Evolutionary conservation across 441 rosid species (phyloP), one percentile per base, ranked within the genome.

Genomic region (Eruca vesicaria): DNA sequence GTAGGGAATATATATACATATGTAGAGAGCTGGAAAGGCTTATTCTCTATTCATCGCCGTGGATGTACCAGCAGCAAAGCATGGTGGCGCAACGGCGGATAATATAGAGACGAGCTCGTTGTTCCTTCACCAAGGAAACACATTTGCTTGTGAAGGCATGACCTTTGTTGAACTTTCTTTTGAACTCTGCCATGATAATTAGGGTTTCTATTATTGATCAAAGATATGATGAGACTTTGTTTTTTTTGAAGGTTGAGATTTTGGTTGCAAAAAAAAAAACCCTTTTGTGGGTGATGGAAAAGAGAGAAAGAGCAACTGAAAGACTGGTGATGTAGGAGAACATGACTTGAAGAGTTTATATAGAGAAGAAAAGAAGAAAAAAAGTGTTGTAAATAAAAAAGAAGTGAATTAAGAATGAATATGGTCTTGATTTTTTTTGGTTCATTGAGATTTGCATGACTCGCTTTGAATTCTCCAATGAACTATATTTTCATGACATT

Each of bases 41-140:
- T n/a, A n/a, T 55, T 78, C 56, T 73, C 35, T 78, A 79, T 33
- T 92, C 97, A 74, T 95, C 98, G 5, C 88, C 97, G 1, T 89
- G 98, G 66, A 92, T 89, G 78, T 91, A 95, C 94, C 93, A 93
- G 80, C 99, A 95, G 29, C 92, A 86, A 29, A 95, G 98, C 95
- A 95, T 91, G 78, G 98, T 91, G 63, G 95, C 97, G 50, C 98
- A 95, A 16, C 96, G 97, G 56, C 93, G 88, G 28, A 95, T 79
- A 74, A 95, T 87, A 66, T 92, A 95, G 71, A 95, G 87, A 29
- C 92, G 87, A 15, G 96, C 92, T 18, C 90, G 92, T 79, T 95
- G 99, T 72, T 95, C 85, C 80, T 89, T 86, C 7, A 91, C 88
- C 75, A 95, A 82, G 19, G 90, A 86, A 62, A 91, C 92, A 71